These are phyloP conservation scores for Claviceps africana DNA, from an alignment of 2,329 filamentous ascomycete genomes.

Conservation along the genomic window DNA sequence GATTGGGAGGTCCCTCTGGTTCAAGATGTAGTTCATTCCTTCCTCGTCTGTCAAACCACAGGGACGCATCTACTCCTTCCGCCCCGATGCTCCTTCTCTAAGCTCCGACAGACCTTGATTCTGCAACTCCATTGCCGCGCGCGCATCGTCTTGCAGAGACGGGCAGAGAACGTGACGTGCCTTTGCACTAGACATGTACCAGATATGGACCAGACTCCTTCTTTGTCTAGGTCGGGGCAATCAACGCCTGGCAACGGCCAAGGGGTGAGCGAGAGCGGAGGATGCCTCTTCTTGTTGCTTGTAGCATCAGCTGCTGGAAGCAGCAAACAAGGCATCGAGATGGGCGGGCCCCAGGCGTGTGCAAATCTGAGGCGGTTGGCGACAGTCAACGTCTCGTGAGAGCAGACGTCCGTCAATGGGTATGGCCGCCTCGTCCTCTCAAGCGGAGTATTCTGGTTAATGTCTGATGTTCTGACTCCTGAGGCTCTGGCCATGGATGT, in stretches of 20 bases:
- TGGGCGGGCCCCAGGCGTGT: neutral
- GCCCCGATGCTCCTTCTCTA: neutral
- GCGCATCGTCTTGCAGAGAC: too few relatives aligned
- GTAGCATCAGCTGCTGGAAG: neutral
- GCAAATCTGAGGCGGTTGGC: neutral
- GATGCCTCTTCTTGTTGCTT: too few relatives aligned
- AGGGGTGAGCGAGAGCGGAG: too few relatives aligned
- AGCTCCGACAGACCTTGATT: neutral
- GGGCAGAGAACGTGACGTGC: too few relatives aligned
- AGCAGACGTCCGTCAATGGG: neutral
- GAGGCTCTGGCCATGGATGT: too few relatives aligned
- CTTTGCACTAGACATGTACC: too few relatives aligned
- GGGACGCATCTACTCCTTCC: too few relatives aligned
- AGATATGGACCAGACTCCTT: neutral
- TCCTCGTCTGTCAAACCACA: neutral
- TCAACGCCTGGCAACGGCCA: too few relatives aligned
- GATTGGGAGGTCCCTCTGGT: neutral
- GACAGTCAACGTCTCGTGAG: neutral
- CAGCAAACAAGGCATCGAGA: neutral
- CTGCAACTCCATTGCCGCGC: too few relatives aligned
- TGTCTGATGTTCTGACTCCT: too few relatives aligned
- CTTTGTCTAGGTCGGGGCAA: neutral
- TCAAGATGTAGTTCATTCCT: conserved; percentile 1
- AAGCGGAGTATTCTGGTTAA: neutral
- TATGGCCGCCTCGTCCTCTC: neutral